Base-by-base conservation (phyloP, 139 green algal species). In the Spirogloea muscicola region DNA sequence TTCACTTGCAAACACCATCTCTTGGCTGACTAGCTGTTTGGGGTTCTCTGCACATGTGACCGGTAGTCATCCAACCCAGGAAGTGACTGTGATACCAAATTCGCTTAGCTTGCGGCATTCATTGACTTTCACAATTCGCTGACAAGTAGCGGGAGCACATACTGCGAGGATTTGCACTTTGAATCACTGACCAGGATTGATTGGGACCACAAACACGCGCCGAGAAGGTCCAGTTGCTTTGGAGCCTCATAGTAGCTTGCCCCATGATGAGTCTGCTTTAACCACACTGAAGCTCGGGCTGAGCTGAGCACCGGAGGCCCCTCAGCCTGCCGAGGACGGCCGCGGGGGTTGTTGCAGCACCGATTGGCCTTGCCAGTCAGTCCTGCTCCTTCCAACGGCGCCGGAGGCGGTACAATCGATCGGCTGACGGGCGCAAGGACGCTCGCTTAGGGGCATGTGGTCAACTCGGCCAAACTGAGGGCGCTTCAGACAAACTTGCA, bases 251-350 rank as follows among this genome's bases (percentile, higher is more conserved):
- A n/a, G n/a, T n/a, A n/a, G n/a, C n/a, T n/a, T n/a, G 59, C 59
- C 13, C 59, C 55, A 68, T 68, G 59, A 68, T 68, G 59, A 58
- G 18, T 9, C 57, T 68, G 18, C 59, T 58, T 68, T 68, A 68
- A 68, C 59, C 59, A 68, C 59, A 49, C 59, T 68, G 59, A 68
- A 58, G 29, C 9, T 51, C 13, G 43, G 10, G 43, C 43, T 25
- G 43, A 51, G 59, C 38, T 57, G 59, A 7, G 57, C 13, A 16
- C 13, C 13, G 13, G 57, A 41, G 13, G 13, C 27, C 29, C 18
- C 13, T 65, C 57, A 55, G 13, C 57, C 13, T 65, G 13, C 29
- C 27, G 13, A 13, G 13, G 18, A 65, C 13, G 57, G 59, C 59
- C 39, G 9, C 7, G 38, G 9, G 55, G 10, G 10, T 10, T 64